Evolutionary conservation across 2,329 filamentous ascomycete species (phyloP).

Genomic region (Lomentospora prolificans): DNA sequence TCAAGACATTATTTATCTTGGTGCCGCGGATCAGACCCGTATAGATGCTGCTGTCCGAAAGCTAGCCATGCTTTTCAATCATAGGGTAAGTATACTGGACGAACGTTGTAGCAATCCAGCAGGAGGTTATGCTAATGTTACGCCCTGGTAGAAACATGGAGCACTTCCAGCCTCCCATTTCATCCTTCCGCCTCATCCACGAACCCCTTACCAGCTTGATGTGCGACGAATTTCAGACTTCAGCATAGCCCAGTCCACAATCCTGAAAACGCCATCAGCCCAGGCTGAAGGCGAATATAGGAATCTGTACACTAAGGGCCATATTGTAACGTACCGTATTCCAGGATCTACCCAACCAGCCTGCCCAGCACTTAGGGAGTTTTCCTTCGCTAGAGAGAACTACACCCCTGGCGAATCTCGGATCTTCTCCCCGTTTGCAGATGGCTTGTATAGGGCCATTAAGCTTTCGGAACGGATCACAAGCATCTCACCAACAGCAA

Average conservation of each 20-base stretch:
- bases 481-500: too few relatives aligned
- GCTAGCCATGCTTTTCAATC: slow-evolving; percentile 14
- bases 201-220: slow-evolving; percentile 13
- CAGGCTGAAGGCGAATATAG: slow-evolving; percentile 12
- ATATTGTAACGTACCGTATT: neutral
- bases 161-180: slow-evolving; percentile 14
- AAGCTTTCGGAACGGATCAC: too few relatives aligned
- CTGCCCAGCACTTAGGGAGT: neutral
- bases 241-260: slow-evolving; percentile 18
- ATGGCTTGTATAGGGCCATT: neutral
- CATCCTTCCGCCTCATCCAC: slow-evolving; percentile 13
- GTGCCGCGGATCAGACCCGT: slow-evolving; percentile 10
- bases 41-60: slow-evolving; percentile 13
- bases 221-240: slow-evolving; percentile 17
- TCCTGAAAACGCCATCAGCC: slow-evolving; percentile 10
- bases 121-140: neutral
- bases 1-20: slow-evolving; percentile 20
- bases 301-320: slow-evolving; percentile 3
- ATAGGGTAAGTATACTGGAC: slow-evolving; percentile 16
- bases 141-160: neutral
- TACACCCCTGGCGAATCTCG: neutral
- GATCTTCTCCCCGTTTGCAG: neutral
- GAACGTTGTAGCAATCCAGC: neutral
- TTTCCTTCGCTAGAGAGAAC: neutral
- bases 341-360: neutral